Evolutionary conservation across 129 eudicot species (phyloP).

Genomic region (Oenanthe sinensis): DNA sequence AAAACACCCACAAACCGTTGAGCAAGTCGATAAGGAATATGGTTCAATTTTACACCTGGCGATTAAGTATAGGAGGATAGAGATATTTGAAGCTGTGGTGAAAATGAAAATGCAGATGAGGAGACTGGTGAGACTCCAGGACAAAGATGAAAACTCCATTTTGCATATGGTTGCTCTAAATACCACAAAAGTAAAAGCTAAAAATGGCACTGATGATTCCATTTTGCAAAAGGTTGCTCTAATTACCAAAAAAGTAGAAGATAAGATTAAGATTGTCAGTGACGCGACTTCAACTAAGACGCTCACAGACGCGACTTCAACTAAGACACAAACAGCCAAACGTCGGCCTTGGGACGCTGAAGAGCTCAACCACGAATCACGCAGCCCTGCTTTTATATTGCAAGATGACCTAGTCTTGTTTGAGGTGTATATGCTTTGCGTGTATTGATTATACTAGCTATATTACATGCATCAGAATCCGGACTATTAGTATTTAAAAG

Average conservation of each 20-base stretch:
- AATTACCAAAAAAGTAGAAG: not conserved
- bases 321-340: not conserved
- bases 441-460: not conserved
- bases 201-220: slow-evolving; percentile 3
- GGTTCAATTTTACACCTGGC: slow-evolving; percentile 33
- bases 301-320: not conserved
- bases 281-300: not conserved
- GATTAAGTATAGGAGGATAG: slow-evolving; percentile 17
- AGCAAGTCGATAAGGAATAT: slow-evolving; percentile 21
- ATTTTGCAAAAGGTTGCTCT: slow-evolving; percentile 14
- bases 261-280: too few relatives aligned
- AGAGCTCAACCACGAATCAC: slow-evolving; percentile 1
- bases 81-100: slow-evolving; percentile 19
- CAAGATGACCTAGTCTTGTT: slow-evolving; percentile 28
- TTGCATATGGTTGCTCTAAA: slow-evolving; percentile 37
- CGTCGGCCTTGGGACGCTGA: not conserved
- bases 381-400: slow-evolving; percentile 25
- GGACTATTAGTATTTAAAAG: not conserved
- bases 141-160: slow-evolving; percentile 25
- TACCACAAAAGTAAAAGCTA: not conserved
- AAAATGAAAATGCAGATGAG: slow-evolving; percentile 20
- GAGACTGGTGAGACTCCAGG: slow-evolving; percentile 19
- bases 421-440: slow-evolving; percentile 12
- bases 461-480: not conserved
- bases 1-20: slow-evolving; percentile 29